A percentile compares a stretch with the other conserved stretches of the same genome.
Conservation (phyloP, 257 asterid species). For the Paulownia fortunei region DNA sequence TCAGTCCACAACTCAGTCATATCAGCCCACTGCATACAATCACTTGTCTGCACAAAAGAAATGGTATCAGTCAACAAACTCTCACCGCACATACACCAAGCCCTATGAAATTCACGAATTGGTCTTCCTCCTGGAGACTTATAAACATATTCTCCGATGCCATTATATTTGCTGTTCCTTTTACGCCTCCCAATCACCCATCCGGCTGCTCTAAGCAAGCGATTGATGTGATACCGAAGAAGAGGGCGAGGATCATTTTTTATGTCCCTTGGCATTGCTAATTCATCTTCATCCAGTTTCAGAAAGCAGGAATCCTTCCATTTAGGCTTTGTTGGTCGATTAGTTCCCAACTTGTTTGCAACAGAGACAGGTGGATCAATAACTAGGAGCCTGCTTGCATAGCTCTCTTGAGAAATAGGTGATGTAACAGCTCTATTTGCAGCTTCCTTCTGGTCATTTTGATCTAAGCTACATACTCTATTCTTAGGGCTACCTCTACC, state of each 20-base stretch:
- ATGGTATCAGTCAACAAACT: slow-evolving; percentile 59
- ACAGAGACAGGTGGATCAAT: slow-evolving; percentile 45
- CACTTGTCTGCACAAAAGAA: slow-evolving; percentile 47
- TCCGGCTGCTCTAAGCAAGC: slow-evolving; percentile 82
- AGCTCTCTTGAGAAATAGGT: slow-evolving; percentile 92
- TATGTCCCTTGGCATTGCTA: slow-evolving; percentile 65
- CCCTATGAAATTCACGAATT: slow-evolving; percentile 89
- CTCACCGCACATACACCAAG: slow-evolving; percentile 89
- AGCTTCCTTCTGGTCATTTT: slow-evolving; percentile 58
- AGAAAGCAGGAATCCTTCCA: slow-evolving; percentile 94
- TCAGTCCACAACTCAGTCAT: slow-evolving; percentile 73
- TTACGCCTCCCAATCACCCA: slow-evolving; percentile 97
- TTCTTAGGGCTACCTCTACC: slow-evolving; percentile 44
- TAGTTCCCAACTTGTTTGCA: slow-evolving; percentile 43
- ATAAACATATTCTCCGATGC: slow-evolving; percentile 90
- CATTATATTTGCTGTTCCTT: slow-evolving; percentile 76
- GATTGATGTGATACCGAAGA: slow-evolving; percentile 90
- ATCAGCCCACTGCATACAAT: slow-evolving; percentile 71
- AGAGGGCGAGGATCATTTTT: slow-evolving; percentile 96
- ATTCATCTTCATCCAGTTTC: slow-evolving; percentile 73
- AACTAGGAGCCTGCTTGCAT: slow-evolving; percentile 66
- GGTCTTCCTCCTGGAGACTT: slow-evolving; percentile 96
- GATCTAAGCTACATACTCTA: slow-evolving; percentile 46
- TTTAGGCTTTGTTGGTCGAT: slow-evolving; percentile 67
- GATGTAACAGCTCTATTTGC: slow-evolving; percentile 56